Evolutionary conservation across 148 eudicot genomes (phyloP), one percentile per base, ranked within the genome.

Genomic region (Vaccinium darrowii): DNA sequence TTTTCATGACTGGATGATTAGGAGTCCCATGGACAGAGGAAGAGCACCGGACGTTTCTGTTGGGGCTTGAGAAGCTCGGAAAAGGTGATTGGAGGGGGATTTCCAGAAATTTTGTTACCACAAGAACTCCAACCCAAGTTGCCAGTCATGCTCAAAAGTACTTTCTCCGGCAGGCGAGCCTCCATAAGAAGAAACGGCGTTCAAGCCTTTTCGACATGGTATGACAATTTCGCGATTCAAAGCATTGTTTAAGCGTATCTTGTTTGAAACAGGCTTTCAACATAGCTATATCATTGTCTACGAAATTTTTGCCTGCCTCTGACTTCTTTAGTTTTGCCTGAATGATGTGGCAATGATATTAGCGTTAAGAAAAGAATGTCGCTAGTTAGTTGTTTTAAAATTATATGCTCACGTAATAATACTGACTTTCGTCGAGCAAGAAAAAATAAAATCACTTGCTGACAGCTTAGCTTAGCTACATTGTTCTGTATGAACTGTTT

Each of bases 51-150:
- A 81, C 84, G 1, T 92, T 92, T 82, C 87, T 92, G 43, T 73
- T 74, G 14, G 94, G 94, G 39, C 89, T 92, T 2, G 92, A 91
- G 84, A 90, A 91, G 87, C 86, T 90, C 75, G 94, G 94, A 21
- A 92, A 89, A 85, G 94, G 94, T 25, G 94, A 92, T 67, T 92
- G 94, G 94, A 91, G 92, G 79, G 94, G 94, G 1, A 92, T 92
- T 72, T 90, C 94, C 71, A 91, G 86, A 87, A 91, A 87, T 57
- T 92, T 88, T 78, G 93, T 92, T 19, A 85, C 93, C 1, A 90
- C 92, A n/a, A 85, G 94, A 71, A 90, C 93, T 77, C 93, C 94
- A 27, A 92, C 94, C 19, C 94, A 92, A 85, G 92, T 92, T 39
- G 93, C 94, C 56, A 92, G 94, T 69, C 94, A 92, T 90, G 94